Evolutionary conservation across 225 moss, liverwort and hornwort species (phyloP), one percentile per base, ranked within the genome.

Genomic region (Lunularia cruciata): DNA sequence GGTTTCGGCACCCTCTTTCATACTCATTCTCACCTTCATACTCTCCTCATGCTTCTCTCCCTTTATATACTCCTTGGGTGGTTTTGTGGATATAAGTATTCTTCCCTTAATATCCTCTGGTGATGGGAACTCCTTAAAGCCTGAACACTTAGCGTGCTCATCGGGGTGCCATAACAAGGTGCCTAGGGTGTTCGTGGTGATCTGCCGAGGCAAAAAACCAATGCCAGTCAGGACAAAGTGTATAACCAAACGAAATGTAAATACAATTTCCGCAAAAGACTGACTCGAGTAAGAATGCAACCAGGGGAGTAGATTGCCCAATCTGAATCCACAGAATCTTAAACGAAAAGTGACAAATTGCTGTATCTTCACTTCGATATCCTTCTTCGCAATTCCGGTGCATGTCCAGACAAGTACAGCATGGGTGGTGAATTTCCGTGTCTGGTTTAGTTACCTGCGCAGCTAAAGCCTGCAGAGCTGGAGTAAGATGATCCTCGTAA

Each of bases 51-150:
- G 68, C 26, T 53, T 52, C 3, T 48, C 26, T 25, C 63, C 73
- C 45, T 88, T 84, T 47, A 72, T 16, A 51, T 79, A 87, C 69
- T 87, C 86, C 28, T 80, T 77, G 0, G 96, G 92, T 11, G 96
- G 96, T 55, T 96, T 96, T 2, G 96, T 96, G 9, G 92, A 96
- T 43, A 95, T 76, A 3, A 95, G 69, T 23, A 95, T 88, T n/a
- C 75, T 72, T 22, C 71, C 46, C 66, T 85, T 91, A 58, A 92
- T 58, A 0, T 75, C 56, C 12, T 88, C 95, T 15, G 92, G 95
- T 23, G 86, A 86, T 10, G 83, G 84, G 32, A 95, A 90, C 71
- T 84, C 86, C 14, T 27, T 64, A 5, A 88, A 79, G 18, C 66
- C 75, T 51, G 86, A 84, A n/a, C 66, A 79, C 37, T 71, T 79